Conservation (phyloP, 1,284 basidiomycete genomes). For the Stygiomarasmius scandens region DNA sequence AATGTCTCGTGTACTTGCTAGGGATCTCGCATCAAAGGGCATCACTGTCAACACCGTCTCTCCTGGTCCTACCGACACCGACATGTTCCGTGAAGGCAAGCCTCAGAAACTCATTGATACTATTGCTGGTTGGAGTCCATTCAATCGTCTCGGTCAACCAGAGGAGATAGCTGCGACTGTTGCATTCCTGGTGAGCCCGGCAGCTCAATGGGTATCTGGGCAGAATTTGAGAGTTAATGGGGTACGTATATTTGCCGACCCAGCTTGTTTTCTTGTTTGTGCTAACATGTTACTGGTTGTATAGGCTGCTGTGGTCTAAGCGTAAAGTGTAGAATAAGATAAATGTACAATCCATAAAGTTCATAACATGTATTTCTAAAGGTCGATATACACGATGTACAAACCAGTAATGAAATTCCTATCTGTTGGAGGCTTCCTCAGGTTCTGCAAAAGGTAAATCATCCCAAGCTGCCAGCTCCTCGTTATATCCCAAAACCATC, state of each 20-base stretch:
- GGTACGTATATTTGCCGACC: conserved; percentile 31
- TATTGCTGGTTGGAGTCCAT: conserved; percentile 47
- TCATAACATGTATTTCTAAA: too few relatives aligned
- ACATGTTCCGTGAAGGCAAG: conserved; percentile 56
- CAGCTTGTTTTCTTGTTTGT: too few relatives aligned
- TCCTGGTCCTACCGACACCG: conserved; percentile 57
- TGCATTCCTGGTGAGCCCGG: conserved; percentile 53
- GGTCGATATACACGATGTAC: too few relatives aligned
- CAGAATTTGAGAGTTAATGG: conserved; percentile 60
- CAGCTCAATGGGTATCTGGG: conserved; percentile 58
- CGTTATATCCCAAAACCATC: too few relatives aligned
- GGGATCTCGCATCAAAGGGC: conserved; percentile 52
- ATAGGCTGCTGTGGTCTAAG: too few relatives aligned
- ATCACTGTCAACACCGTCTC: conserved; percentile 62
- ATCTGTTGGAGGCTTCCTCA: too few relatives aligned
- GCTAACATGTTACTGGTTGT: too few relatives aligned
- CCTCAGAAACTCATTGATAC: conserved; percentile 46
- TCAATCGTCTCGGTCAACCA: conserved; percentile 47
- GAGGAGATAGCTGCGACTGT: conserved; percentile 61
- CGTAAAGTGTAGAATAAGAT: too few relatives aligned
- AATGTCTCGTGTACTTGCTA: conserved; percentile 58
- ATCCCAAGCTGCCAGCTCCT: too few relatives aligned
- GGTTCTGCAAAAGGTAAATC: too few relatives aligned
- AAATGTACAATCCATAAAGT: too few relatives aligned
- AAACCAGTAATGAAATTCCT: too few relatives aligned